Percentiles rank a stretch among this genome's conserved stretches.
These are phyloP conservation scores for Mycotypha africana DNA, from an alignment of 371 early-diverging fungal genomes.

Conservation along the genomic window DNA sequence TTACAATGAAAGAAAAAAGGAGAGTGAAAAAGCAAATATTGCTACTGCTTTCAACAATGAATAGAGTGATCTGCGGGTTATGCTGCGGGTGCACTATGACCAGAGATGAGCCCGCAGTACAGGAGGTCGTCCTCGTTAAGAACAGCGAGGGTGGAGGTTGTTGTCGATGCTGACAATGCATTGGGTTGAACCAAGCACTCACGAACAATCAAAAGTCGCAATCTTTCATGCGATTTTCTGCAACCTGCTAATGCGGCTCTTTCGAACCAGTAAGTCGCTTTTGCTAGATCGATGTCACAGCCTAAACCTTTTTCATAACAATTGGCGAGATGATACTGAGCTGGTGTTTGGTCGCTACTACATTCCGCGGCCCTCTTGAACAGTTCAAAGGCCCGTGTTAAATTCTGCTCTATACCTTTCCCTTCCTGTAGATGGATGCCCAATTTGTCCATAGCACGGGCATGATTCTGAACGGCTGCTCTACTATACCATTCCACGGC, in stretches of 20 bases:
- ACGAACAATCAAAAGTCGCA: slow-evolving; percentile 43
- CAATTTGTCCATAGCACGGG: too few relatives aligned
- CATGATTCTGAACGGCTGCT: too few relatives aligned
- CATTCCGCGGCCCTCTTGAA: too few relatives aligned
- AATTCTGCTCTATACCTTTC: too few relatives aligned
- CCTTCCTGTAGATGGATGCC: too few relatives aligned
- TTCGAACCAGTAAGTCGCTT: slow-evolving; percentile 65
- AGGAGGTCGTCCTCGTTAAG: slow-evolving; percentile 30
- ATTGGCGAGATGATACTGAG: slow-evolving; percentile 60
- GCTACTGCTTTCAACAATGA: too few relatives aligned
- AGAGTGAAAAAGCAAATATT: too few relatives aligned
- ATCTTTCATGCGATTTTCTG: slow-evolving; percentile 49
- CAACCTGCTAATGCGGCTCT: slow-evolving; percentile 61
- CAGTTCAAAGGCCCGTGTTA: too few relatives aligned
- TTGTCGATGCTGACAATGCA: slow-evolving; percentile 21
- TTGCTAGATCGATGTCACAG: slow-evolving; percentile 46
- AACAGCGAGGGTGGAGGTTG: slow-evolving; percentile 14
- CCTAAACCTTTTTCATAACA: slow-evolving; percentile 67
- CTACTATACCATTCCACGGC: too few relatives aligned
- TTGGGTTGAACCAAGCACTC: too few relatives aligned
- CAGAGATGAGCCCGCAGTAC: slow-evolving; percentile 33
- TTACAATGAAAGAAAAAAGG: too few relatives aligned
- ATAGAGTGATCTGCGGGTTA: too few relatives aligned
- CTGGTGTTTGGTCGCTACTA: slow-evolving; percentile 22
- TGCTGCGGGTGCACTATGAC: slow-evolving; percentile 50